Conservation (phyloP, 345 rosid species). For the Reutealis trisperma region DNA sequence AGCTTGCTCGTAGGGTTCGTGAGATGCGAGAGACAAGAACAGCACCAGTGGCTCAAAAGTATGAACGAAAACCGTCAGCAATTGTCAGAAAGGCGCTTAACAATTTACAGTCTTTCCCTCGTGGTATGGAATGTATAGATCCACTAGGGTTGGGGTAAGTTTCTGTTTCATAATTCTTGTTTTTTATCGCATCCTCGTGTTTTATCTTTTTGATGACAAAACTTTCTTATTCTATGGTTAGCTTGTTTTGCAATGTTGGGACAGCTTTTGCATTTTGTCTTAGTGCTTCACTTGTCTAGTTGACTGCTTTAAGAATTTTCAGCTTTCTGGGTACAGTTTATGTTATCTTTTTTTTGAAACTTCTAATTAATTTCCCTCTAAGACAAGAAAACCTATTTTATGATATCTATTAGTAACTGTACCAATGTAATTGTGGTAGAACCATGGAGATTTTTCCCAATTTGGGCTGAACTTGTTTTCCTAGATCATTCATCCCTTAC, state of each 20-base stretch:
- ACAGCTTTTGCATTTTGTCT: not conserved
- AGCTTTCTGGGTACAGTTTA: not conserved
- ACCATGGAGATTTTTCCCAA: not conserved
- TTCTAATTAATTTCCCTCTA: constrained; percentile 5
- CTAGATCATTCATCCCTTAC: not conserved
- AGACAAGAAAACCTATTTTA: not conserved
- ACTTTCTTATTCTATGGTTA: not conserved
- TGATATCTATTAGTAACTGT: constrained; percentile 1
- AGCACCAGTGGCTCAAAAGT: constrained; percentile 72
- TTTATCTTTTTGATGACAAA: not conserved
- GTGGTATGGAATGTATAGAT: constrained; percentile 96
- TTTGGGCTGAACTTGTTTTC: not conserved
- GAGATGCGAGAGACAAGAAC: constrained; percentile 93
- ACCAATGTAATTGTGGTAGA: not conserved
- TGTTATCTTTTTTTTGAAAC: constrained; percentile 15
- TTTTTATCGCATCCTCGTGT: not conserved
- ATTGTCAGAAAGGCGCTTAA: constrained; percentile 50
- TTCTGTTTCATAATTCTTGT: constrained; percentile 10
- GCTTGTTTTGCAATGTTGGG: not conserved
- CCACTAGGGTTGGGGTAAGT: constrained; percentile 90
- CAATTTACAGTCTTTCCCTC: constrained; percentile 78
- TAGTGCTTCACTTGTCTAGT: not conserved
- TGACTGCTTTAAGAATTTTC: constrained; percentile 11
- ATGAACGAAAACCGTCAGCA: constrained; percentile 58
- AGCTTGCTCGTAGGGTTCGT: constrained; percentile 94